Percentiles rank a stretch among this genome's conserved stretches.
These are phyloP conservation scores for Tremella fuciformis DNA, from an alignment of 768 basidiomycete genomes.

Conservation along the genomic window DNA sequence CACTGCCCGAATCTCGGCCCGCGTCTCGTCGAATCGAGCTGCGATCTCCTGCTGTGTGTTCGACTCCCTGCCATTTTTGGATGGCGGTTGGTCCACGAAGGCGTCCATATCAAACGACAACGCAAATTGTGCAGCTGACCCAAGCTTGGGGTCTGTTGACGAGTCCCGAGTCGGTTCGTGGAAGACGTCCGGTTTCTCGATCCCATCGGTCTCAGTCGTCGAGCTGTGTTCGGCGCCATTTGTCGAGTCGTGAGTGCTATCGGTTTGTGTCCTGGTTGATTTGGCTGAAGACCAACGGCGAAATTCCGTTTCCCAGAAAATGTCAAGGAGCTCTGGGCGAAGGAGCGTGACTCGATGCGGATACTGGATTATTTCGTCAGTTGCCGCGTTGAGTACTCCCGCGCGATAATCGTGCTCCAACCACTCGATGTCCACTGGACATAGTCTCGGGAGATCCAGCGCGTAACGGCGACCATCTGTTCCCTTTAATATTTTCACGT, in stretches of 20 bases:
- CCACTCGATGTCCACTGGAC: slow-evolving; percentile 55
- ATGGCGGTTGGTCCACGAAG: slow-evolving; percentile 51
- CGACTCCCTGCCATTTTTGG: slow-evolving; percentile 20
- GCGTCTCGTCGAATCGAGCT: slow-evolving; percentile 50
- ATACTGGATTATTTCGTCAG: slow-evolving; percentile 36
- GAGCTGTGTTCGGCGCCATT: too few relatives aligned
- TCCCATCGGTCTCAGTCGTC: too few relatives aligned
- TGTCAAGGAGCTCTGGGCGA: slow-evolving; percentile 54
- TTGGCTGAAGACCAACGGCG: slow-evolving; percentile 50
- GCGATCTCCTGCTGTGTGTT: slow-evolving; percentile 23
- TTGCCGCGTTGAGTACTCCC: background rate
- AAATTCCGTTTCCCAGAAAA: slow-evolving; percentile 54
- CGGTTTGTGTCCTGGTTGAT: slow-evolving; percentile 33
- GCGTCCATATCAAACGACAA: slow-evolving; percentile 56
- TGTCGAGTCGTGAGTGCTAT: background rate
- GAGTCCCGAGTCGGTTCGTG: too few relatives aligned
- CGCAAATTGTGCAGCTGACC: slow-evolving; percentile 44
- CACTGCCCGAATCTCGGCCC: slow-evolving; percentile 53
- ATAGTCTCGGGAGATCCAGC: slow-evolving; percentile 54
- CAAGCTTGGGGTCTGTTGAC: slow-evolving; percentile 24
- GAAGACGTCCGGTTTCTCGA: too few relatives aligned
- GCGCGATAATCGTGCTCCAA: slow-evolving; percentile 53
- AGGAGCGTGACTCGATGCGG: slow-evolving; percentile 55
- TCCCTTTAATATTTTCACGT: slow-evolving; percentile 55
- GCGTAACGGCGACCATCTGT: slow-evolving; percentile 55